A percentile compares a stretch with the other conserved stretches of the same genome.
Evolutionary conservation across 176 grass and related monocot genomes (phyloP).

Genomic region (Musa itinerans): DNA sequence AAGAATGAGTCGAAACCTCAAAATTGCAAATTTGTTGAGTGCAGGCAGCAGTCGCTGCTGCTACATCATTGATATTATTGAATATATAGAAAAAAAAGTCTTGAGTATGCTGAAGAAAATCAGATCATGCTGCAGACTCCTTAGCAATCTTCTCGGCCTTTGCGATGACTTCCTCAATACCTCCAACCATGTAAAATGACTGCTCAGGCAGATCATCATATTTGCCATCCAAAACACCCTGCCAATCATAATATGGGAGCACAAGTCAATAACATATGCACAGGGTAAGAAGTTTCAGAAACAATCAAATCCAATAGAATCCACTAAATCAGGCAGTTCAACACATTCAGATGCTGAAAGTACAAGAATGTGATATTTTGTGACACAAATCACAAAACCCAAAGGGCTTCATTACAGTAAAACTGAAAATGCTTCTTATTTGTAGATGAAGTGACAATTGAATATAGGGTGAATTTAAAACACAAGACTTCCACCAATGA

Average conservation of each 20-base stretch:
- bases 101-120: too few species aligned
- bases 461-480: too few species aligned
- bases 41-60: background rate
- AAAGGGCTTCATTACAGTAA: too few species aligned
- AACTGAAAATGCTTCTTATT: too few species aligned
- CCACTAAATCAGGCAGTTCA: too few species aligned
- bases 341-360: too few species aligned
- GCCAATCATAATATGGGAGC: conserved; percentile 13
- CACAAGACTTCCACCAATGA: too few species aligned
- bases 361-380: too few species aligned
- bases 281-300: background rate
- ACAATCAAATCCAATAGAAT: background rate
- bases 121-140: conserved; percentile 42
- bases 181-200: conserved; percentile 96
- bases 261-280: background rate
- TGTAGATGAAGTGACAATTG: too few species aligned
- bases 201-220: conserved; percentile 83
- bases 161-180: conserved; percentile 84
- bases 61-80: conserved; percentile 1
- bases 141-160: conserved; percentile 94
- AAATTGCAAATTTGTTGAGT: background rate
- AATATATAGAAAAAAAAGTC: background rate
- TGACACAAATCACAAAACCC: too few species aligned
- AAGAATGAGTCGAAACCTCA: background rate
- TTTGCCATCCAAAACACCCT: conserved; percentile 90